Conservation (phyloP, 805 yeast genomes). For the Metschnikowia matae region DNA sequence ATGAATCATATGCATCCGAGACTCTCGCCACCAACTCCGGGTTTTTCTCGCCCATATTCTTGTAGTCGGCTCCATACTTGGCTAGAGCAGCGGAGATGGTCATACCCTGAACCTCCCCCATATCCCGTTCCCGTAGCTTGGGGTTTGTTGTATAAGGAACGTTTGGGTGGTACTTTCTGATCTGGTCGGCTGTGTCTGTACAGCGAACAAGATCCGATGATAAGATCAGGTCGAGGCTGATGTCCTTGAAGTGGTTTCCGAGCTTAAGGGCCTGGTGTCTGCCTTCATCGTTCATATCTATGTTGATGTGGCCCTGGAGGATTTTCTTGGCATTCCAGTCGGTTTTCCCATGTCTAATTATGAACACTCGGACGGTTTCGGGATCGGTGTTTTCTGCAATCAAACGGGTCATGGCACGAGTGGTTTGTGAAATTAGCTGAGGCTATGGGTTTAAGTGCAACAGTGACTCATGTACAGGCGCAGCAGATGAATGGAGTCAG, state of each 20-base stretch:
- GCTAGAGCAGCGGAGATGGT: slow-evolving; percentile 60
- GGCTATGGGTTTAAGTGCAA: background rate
- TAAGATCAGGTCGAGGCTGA: slow-evolving; percentile 44
- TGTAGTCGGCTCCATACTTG: slow-evolving; percentile 51
- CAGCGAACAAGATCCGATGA: slow-evolving; percentile 59
- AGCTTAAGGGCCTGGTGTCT: slow-evolving; percentile 52
- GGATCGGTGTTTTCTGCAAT: slow-evolving; percentile 31
- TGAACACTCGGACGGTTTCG: slow-evolving; percentile 45
- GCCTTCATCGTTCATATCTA: slow-evolving; percentile 61
- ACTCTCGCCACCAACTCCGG: slow-evolving; percentile 48
- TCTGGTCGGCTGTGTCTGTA: slow-evolving; percentile 49
- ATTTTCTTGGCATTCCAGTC: slow-evolving; percentile 64
- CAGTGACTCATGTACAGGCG: background rate
- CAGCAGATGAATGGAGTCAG: background rate
- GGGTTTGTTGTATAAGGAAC: slow-evolving; percentile 22
- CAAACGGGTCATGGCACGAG: slow-evolving; percentile 18
- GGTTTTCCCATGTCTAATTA: slow-evolving; percentile 85
- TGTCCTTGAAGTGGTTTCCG: slow-evolving; percentile 41
- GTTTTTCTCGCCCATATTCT: slow-evolving; percentile 62
- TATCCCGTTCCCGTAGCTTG: slow-evolving; percentile 61
- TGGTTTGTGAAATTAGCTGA: background rate
- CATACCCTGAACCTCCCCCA: slow-evolving; percentile 81
- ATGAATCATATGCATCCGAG: slow-evolving; percentile 39
- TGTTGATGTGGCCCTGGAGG: slow-evolving; percentile 75
- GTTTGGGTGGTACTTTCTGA: slow-evolving; percentile 28